Evolutionary conservation across 2,329 filamentous ascomycete genomes (phyloP), one percentile per base, ranked within the genome.

Genomic region (Colletotrichum phormii): DNA sequence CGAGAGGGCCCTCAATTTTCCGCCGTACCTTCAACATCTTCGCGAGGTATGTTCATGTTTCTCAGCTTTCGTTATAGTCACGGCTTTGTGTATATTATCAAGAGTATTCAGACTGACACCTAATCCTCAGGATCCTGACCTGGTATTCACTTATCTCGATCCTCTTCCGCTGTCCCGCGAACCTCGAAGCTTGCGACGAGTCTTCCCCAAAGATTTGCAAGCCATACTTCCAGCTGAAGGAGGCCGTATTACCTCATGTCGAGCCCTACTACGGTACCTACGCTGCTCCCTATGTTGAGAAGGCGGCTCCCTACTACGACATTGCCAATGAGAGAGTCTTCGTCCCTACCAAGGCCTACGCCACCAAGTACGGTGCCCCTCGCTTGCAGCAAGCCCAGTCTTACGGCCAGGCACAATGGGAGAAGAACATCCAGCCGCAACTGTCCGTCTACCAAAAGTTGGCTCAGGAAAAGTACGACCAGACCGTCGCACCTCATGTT

Each of bases 121-220:
- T 59, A 26, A 22, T 15, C 46, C 22, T 4, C 75, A 96, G 96
- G 78, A 82, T 98, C 57, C 82, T 92, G 71, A 93, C 94, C 24
- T 99, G 96, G 96, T 97, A 97, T 81, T 89, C 92, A 46, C 91
- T 98, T 75, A 82, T 95, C 74, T 97, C 93, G 29, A 85, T 97
- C 67, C 83, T 96, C 72, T 93, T 99, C 81, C 90, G 92, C 74
- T 99, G 96, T 81, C 96, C 96, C 13, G 86, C 91, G 3, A 90
- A 89, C 9, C 83, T 92, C 73, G 89, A 92, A 33, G 88, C 90
- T 31, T 89, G 97, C 78, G 89, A 90, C 77, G 89, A 93, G 31
- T 84, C 87, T 35, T 94, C 94, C 1, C 94, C 95, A 0, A 88
- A 85, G 75, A 89, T 98, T 74, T 99, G 97, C 89, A 92, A 92